These are phyloP conservation scores for Daldinia sp. DNA, from an alignment of 2,329 filamentous ascomycete species.

Conservation along the genomic window DNA sequence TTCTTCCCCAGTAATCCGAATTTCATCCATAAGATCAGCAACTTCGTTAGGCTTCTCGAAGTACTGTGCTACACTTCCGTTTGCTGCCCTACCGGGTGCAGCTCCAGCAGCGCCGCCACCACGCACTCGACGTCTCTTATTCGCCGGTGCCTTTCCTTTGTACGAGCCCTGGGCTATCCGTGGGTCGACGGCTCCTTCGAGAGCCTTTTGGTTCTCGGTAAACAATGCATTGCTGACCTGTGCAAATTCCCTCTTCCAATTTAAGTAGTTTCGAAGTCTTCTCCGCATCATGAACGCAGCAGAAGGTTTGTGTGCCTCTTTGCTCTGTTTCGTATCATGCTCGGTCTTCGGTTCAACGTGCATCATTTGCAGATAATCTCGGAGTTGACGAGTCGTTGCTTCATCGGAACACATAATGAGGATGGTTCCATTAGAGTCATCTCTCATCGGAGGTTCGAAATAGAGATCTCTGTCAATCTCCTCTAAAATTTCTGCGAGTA, in stretches of 20 bases:
- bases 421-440: constrained; percentile 91
- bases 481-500: constrained; percentile 89
- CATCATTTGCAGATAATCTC: constrained; percentile 94
- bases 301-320: constrained; percentile 72
- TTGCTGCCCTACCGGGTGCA: constrained; percentile 73
- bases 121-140: constrained; percentile 86
- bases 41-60: constrained; percentile 89
- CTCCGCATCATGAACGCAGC: constrained; percentile 91
- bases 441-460: constrained; percentile 79
- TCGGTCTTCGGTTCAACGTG: constrained; percentile 72
- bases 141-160: constrained; percentile 77
- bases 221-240: constrained; percentile 85
- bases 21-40: constrained; percentile 82
- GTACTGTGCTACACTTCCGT: constrained; percentile 79
- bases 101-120: constrained; percentile 76
- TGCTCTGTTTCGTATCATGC: constrained; percentile 54
- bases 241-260: constrained; percentile 91
- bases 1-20: constrained; percentile 84
- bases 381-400: constrained; percentile 85
- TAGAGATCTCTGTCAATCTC: constrained; percentile 94
- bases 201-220: constrained; percentile 80
- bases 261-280: constrained; percentile 85
- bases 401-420: constrained; percentile 96
- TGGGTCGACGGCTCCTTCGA: constrained; percentile 74
- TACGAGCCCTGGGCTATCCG: constrained; percentile 60